Evolutionary conservation across 768 basidiomycete species (phyloP).

Genomic region (Pulveroboletus sp.): DNA sequence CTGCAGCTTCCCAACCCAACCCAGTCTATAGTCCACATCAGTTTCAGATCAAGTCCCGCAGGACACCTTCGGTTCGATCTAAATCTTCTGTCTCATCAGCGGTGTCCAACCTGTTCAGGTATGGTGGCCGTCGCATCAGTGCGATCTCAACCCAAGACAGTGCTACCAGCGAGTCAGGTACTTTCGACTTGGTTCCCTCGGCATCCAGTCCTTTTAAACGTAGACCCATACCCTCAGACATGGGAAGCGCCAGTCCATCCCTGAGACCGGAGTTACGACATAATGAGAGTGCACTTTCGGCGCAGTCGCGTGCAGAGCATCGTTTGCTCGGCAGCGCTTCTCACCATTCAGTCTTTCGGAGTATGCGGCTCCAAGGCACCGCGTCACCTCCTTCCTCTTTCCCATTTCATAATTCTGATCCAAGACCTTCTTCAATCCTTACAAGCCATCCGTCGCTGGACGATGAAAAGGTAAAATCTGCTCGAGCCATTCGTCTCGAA

Average conservation of each 20-base stretch:
- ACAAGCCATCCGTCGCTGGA: slow-evolving; percentile 39
- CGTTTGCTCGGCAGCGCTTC: slow-evolving; percentile 21
- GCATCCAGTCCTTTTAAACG: slow-evolving; percentile 34
- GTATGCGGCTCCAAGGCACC: slow-evolving; percentile 40
- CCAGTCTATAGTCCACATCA: slow-evolving; percentile 24
- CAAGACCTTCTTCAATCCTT: slow-evolving; percentile 32
- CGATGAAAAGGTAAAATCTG: slow-evolving; percentile 55
- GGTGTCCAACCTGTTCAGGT: slow-evolving; percentile 48
- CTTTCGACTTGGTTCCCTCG: slow-evolving; percentile 29
- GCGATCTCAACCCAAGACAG: slow-evolving; percentile 39
- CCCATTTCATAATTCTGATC: slow-evolving; percentile 29
- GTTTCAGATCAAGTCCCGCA: slow-evolving; percentile 32
- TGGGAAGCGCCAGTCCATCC: slow-evolving; percentile 29
- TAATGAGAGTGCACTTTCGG: slow-evolving; percentile 38
- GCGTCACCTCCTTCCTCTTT: slow-evolving; percentile 58
- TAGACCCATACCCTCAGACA: slow-evolving; percentile 42
- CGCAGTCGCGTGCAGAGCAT: slow-evolving; percentile 37
- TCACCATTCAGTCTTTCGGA: slow-evolving; percentile 42
- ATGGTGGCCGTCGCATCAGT: slow-evolving; percentile 35
- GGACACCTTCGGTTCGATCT: slow-evolving; percentile 50
- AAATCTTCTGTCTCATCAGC: slow-evolving; percentile 49
- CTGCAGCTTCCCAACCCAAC: slow-evolving; percentile 16
- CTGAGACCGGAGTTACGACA: slow-evolving; percentile 34
- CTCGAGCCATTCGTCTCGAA: slow-evolving; percentile 59
- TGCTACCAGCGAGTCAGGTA: slow-evolving; percentile 39